These are phyloP conservation scores for Vigna reflexopilosa DNA, from an alignment of 306 rosid species.

Conservation along the genomic window DNA sequence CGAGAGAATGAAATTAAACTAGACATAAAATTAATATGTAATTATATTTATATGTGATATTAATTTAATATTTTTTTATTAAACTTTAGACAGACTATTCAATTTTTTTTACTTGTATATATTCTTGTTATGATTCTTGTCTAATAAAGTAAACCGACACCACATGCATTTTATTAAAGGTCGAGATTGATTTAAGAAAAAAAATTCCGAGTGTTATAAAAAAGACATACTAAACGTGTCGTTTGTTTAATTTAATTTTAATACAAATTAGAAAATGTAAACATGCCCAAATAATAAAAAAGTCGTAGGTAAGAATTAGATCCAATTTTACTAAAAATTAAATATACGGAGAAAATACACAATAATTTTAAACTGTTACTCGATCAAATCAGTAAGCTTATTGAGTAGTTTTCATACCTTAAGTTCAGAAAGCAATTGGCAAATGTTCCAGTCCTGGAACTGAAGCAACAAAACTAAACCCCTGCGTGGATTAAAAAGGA, in stretches of 20 bases:
- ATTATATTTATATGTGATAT: no score
- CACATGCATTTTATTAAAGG: background rate
- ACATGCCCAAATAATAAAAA: background rate
- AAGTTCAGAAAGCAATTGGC: background rate
- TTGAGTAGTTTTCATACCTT: background rate
- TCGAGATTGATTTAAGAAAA: background rate
- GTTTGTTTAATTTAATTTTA: background rate
- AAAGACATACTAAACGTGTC: background rate
- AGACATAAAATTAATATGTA: no score
- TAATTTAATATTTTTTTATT: no score
- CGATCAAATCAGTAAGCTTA: no score
- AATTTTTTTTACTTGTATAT: no score
- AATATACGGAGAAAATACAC: no score
- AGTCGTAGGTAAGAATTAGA: no score
- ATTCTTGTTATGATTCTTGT: no score
- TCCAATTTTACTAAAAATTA: background rate
- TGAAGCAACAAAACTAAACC: conserved; percentile 5
- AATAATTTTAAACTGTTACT: no score
- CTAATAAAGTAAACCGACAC: no score
- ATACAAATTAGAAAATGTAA: no score
- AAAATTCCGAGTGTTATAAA: background rate
- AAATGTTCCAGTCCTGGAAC: background rate
- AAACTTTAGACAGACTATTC: no score
- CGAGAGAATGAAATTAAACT: background rate
- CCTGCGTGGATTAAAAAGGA: background rate